A percentile compares a stretch with the other conserved stretches of the same genome.
Conservation (phyloP, 768 basidiomycete species). For the Rhodotorula taiwanensis region DNA sequence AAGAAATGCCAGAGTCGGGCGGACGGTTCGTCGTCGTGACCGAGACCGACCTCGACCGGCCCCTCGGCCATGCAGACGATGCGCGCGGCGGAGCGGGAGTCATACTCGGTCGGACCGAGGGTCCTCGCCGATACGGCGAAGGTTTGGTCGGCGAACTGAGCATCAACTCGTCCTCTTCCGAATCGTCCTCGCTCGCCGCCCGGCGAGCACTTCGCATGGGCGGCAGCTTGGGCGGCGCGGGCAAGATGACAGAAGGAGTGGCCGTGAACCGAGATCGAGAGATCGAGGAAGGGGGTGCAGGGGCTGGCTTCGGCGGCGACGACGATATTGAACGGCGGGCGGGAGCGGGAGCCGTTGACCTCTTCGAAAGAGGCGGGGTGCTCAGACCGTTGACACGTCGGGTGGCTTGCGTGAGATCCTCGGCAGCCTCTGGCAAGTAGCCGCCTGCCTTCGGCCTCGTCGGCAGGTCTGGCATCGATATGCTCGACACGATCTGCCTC, state of each 20-base stretch:
- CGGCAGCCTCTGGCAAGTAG: not conserved
- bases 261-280: not conserved
- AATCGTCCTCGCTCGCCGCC: not conserved
- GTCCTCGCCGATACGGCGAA: not conserved
- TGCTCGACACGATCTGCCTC: not conserved
- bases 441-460: not conserved
- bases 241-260: not conserved
- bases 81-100: too few relatives aligned
- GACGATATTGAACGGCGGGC: not conserved
- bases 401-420: not conserved
- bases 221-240: not conserved
- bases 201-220: not conserved
- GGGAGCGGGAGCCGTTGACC: not conserved
- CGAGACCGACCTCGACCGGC: conserved; percentile 1
- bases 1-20: too few relatives aligned
- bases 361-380: conserved; percentile 4
- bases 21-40: too few relatives aligned
- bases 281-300: not conserved
- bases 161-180: not conserved
- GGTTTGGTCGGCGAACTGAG: not conserved
- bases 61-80: conserved; percentile 24
- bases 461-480: not conserved
- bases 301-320: not conserved
- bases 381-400: not conserved
- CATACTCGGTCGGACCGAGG: not conserved